These are phyloP conservation scores for Phytophthora macrochlamydospora DNA, from an alignment of 352 stramenopile species.

Conservation along the genomic window DNA sequence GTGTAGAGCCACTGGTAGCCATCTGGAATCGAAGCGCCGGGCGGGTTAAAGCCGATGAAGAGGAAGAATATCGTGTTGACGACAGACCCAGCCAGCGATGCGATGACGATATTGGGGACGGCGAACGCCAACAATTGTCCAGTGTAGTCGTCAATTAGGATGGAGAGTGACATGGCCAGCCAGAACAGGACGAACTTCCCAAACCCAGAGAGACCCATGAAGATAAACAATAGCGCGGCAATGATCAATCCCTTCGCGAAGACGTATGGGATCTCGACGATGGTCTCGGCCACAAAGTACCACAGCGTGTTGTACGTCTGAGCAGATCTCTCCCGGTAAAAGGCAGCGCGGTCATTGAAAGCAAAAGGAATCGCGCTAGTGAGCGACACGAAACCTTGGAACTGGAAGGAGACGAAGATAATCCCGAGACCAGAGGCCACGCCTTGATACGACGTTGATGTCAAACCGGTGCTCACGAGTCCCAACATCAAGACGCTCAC, in stretches of 20 bases:
- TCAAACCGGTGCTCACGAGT: constrained; percentile 1
- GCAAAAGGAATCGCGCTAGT: constrained; percentile 67
- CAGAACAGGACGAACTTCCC: constrained; percentile 59
- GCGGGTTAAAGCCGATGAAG: constrained; percentile 54
- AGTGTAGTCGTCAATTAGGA: constrained; percentile 60
- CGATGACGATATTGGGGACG: constrained; percentile 31
- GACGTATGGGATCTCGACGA: constrained; percentile 25
- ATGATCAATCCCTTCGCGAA: constrained; percentile 14
- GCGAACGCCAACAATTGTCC: constrained; percentile 74
- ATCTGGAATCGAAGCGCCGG: constrained; percentile 21
- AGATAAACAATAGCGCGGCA: constrained; percentile 26
- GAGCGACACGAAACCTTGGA: constrained; percentile 69
- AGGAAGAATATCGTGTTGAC: constrained; percentile 50
- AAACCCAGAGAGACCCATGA: constrained; percentile 52
- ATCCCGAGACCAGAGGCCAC: constrained; percentile 7
- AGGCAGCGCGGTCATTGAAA: constrained; percentile 49
- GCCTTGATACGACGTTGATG: constrained; percentile 12
- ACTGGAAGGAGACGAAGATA: constrained; percentile 20
- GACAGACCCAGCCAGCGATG: constrained; percentile 35
- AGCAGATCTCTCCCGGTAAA: constrained; percentile 80
- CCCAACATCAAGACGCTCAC: constrained; percentile 4
- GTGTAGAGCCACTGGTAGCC: constrained; percentile 31
- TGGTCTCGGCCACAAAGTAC: constrained; percentile 43
- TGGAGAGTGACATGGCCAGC: constrained; percentile 59
- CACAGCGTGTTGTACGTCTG: constrained; percentile 71